Conservation (phyloP, 805 yeast genomes). For the Blastobotrys robertii region DNA sequence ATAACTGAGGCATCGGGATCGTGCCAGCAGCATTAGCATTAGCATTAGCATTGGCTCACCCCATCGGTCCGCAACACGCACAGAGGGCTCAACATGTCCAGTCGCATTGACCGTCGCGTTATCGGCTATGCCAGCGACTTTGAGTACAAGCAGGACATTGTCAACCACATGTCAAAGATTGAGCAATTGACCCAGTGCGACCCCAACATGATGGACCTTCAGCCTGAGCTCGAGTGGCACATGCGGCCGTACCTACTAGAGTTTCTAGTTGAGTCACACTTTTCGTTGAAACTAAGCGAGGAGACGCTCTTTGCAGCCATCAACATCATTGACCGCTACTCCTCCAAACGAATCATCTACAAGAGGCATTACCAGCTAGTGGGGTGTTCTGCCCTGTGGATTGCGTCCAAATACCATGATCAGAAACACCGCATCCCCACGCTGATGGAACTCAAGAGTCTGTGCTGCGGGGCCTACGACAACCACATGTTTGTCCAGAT, state of each 20-base stretch:
- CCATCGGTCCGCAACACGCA: too few species aligned
- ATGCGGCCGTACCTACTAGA: slow-evolving; percentile 71
- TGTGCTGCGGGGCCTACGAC: slow-evolving; percentile 60
- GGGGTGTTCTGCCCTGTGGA: slow-evolving; percentile 87
- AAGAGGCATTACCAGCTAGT: slow-evolving; percentile 84
- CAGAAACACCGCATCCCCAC: slow-evolving; percentile 69
- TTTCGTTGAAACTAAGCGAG: slow-evolving; percentile 50
- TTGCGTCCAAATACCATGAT: slow-evolving; percentile 77
- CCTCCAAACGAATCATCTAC: slow-evolving; percentile 76
- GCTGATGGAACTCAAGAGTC: slow-evolving; percentile 55
- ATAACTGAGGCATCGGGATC: too few species aligned
- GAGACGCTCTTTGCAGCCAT: slow-evolving; percentile 62
- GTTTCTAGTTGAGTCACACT: slow-evolving; percentile 59
- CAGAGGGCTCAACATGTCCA: too few species aligned
- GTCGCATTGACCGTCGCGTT: too few species aligned
- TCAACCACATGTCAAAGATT: slow-evolving; percentile 26
- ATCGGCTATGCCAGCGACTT: slow-evolving; percentile 7
- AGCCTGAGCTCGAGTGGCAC: slow-evolving; percentile 72
- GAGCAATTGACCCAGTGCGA: slow-evolving; percentile 37
- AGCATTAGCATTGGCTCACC: too few species aligned
- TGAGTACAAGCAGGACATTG: slow-evolving; percentile 31
- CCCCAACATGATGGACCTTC: slow-evolving; percentile 62
- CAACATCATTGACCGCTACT: slow-evolving; percentile 80
- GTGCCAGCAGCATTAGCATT: too few species aligned
- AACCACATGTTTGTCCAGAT: slow-evolving; percentile 57